These are phyloP conservation scores for Aspergillus sp. DNA, from an alignment of 2,329 filamentous ascomycete species.

Conservation along the genomic window DNA sequence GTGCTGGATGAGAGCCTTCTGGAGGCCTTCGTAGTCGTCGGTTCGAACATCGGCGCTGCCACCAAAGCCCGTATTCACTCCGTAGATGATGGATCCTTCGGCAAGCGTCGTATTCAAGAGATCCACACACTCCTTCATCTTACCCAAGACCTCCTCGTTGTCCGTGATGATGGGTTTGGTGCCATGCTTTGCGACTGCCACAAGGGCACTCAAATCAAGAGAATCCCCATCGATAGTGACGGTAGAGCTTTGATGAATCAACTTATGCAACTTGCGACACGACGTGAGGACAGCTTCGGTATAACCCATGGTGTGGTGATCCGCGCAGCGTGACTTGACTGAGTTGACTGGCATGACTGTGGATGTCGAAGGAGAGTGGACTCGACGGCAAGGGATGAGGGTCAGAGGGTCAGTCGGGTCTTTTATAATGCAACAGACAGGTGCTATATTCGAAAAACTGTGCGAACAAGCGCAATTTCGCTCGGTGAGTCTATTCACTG, in stretches of 20 bases:
- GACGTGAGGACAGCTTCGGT: slow-evolving; percentile 1
- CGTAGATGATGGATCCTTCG: slow-evolving; percentile 27
- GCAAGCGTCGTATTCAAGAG: slow-evolving; percentile 11
- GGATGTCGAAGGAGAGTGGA: too few species aligned
- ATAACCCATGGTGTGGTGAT: neutral
- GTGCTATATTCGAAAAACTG: too few species aligned
- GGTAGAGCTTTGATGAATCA: neutral
- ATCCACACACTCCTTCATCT: slow-evolving; percentile 15
- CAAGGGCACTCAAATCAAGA: slow-evolving; percentile 6
- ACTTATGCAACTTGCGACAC: neutral
- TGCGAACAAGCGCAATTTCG: too few species aligned
- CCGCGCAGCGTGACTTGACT: neutral
- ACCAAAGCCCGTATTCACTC: slow-evolving; percentile 67
- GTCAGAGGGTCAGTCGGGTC: too few species aligned
- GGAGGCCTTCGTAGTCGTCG: slow-evolving; percentile 46
- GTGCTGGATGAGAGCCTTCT: slow-evolving; percentile 41
- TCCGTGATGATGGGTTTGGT: neutral
- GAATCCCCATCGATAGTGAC: slow-evolving; percentile 11
- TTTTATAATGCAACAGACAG: too few species aligned
- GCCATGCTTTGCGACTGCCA: slow-evolving; percentile 9
- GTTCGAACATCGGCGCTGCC: slow-evolving; percentile 64
- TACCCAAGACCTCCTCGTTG: neutral
- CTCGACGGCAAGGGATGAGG: too few species aligned
- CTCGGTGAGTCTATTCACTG: too few species aligned
- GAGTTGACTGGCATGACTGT: neutral